A percentile compares a stretch with the other conserved stretches of the same genome.
Evolutionary conservation across 2,329 filamentous ascomycete species (phyloP).

Genomic region (Phyllachora maydis): DNA sequence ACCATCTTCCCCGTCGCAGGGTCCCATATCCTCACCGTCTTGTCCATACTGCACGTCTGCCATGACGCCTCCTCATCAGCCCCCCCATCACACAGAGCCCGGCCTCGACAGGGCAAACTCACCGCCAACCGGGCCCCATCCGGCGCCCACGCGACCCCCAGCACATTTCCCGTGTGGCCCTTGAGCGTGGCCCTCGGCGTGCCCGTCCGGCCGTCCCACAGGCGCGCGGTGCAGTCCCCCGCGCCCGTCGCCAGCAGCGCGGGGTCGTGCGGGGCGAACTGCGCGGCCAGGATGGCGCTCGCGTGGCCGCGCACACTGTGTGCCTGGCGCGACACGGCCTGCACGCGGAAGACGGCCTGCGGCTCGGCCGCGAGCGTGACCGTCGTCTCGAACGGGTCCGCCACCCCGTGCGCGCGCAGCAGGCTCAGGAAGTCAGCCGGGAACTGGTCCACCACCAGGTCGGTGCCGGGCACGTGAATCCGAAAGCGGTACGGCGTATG

Average conservation of each 20-base stretch:
- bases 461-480: conserved; percentile 32
- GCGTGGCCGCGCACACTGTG: conserved; percentile 81
- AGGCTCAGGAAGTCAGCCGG: conserved; percentile 31
- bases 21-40: conserved; percentile 78
- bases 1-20: conserved; percentile 57
- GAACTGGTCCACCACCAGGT: conserved; percentile 32
- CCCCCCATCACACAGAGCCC: no score
- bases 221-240: conserved; percentile 74
- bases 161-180: conserved; percentile 77
- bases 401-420: conserved; percentile 32
- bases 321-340: conserved; percentile 76
- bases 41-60: conserved; percentile 92
- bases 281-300: conserved; percentile 67
- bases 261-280: conserved; percentile 66
- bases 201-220: conserved; percentile 91
- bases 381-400: conserved; percentile 30
- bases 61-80: no score
- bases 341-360: conserved; percentile 85
- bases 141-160: conserved; percentile 73
- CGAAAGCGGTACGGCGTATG: conserved; percentile 41
- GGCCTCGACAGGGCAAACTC: no score
- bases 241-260: conserved; percentile 69
- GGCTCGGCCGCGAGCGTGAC: conserved; percentile 42
- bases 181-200: conserved; percentile 72
- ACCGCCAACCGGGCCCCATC: conserved; percentile 61